These are phyloP conservation scores for Nakataea oryzae DNA, from an alignment of 2,329 filamentous ascomycete species.

Conservation along the genomic window DNA sequence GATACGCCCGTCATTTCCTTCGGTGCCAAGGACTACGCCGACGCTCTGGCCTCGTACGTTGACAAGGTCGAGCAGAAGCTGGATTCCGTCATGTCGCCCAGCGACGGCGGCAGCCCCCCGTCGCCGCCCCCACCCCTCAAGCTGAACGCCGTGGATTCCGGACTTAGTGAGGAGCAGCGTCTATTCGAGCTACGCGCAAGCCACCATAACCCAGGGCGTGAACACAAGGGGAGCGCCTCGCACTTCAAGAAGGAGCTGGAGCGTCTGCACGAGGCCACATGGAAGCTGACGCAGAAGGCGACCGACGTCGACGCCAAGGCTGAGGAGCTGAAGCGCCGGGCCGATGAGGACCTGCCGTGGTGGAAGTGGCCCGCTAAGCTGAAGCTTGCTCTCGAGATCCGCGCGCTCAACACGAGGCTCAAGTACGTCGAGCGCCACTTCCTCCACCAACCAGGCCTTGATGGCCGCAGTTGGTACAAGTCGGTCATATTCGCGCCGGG, in stretches of 20 bases:
- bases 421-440: constrained; percentile 77
- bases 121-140: constrained; percentile 1
- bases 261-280: constrained; percentile 21
- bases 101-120: constrained; percentile 1
- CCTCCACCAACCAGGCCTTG: constrained; percentile 64
- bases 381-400: constrained; percentile 40
- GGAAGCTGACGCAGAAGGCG: constrained; percentile 24
- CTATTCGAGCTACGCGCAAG: constrained; percentile 19
- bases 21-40: constrained; percentile 53
- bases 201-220: constrained; percentile 8
- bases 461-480: constrained; percentile 80
- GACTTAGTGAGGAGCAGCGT: constrained; percentile 20
- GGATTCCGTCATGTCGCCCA: constrained; percentile 14
- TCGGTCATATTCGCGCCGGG: constrained; percentile 45
- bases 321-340: constrained; percentile 22
- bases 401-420: constrained; percentile 63
- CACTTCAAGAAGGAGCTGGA: constrained; percentile 16
- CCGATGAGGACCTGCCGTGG: constrained; percentile 54
- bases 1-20: constrained; percentile 55
- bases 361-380: constrained; percentile 65
- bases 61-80: constrained; percentile 39
- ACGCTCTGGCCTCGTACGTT: constrained; percentile 41
- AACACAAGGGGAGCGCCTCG: constrained; percentile 1
- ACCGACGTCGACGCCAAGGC: constrained; percentile 34
- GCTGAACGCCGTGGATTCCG: not conserved